These are phyloP conservation scores for Cyberlindnera xylosilytica DNA, from an alignment of 805 yeast species.

Conservation along the genomic window DNA sequence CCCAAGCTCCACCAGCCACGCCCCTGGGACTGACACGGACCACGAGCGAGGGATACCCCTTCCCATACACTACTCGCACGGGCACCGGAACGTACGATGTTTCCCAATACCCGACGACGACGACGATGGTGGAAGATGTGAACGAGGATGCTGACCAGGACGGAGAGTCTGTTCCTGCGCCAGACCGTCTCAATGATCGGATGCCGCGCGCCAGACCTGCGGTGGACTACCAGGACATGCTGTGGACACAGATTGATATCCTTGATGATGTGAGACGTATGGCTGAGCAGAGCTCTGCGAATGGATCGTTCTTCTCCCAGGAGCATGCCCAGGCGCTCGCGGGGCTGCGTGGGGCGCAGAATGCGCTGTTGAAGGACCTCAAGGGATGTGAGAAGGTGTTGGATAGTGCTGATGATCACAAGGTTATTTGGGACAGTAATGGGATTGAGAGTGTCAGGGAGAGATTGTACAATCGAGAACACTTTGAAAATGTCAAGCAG, in stretches of 20 bases:
- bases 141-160: neutral
- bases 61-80: neutral
- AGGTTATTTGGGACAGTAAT: slow-evolving; percentile 20
- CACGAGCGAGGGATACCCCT: neutral
- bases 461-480: slow-evolving; percentile 43
- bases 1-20: neutral
- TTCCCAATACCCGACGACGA: neutral
- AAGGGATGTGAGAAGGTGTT: slow-evolving; percentile 23
- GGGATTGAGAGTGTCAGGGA: slow-evolving; percentile 32
- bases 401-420: slow-evolving; percentile 13
- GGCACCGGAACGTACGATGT: neutral
- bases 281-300: slow-evolving; percentile 19
- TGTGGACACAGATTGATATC: slow-evolving; percentile 87
- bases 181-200: slow-evolving; percentile 36
- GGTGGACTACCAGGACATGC: slow-evolving; percentile 65
- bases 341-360: slow-evolving; percentile 19
- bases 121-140: neutral
- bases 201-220: slow-evolving; percentile 54
- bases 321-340: slow-evolving; percentile 16
- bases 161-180: neutral
- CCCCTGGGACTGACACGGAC: neutral
- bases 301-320: slow-evolving; percentile 11
- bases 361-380: slow-evolving; percentile 8
- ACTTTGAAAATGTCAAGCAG: slow-evolving; percentile 48
- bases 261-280: slow-evolving; percentile 68